Evolutionary conservation across 1,139 yeast species (phyloP), one percentile per base, ranked within the genome.

Genomic region (Williopsis jadinii): DNA sequence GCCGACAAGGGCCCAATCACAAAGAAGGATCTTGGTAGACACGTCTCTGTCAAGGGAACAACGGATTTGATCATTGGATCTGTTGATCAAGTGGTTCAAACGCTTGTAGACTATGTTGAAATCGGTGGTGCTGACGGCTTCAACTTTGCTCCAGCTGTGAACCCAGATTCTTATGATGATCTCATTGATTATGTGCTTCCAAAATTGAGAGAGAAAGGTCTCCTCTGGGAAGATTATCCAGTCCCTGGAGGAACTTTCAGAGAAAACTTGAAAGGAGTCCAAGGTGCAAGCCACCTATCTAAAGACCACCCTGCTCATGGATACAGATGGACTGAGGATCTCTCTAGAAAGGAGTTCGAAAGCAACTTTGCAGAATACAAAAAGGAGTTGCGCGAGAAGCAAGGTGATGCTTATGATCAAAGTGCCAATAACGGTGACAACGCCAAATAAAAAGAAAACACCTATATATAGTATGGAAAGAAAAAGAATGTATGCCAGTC

Each of bases 121-220:
- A 41, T 47, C 11, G 47, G 55, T n/a, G 63, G 55, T 28, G 52
- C 59, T 15, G 64, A 60, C 39, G 64, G 64, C 9, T 60, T 60
- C 50, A 60, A 60, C 41, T 46, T 60, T 30, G 50, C 55, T 9
- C 48, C 53, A 36, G 52, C 54, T 8, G 40, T 46, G 10, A 40
- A 52, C 19, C 64, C 64, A 5, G 60, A 53, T 4, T 41, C 61
- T 11, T 56, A 54, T 32, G 59, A 58, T 33, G 61, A 58, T 26
- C 39, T 60, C 11, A 54, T 60, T 28, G 60, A 60, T 11, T 35
- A 45, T 15, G 45, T 60, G 32, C 35, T 60, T 15, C 64, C 64
- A 9, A 63, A 56, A 41, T 46, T 60, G 34, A 56, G 49, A 34
- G 43, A 42, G 35, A 47, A 63, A 37, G 62, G 62, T 3, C 37